A percentile compares a stretch with the other conserved stretches of the same genome.
phyloP scores from a whole-genome alignment of 306 rosid genomes.

The Abrus pulchellus region DNA sequence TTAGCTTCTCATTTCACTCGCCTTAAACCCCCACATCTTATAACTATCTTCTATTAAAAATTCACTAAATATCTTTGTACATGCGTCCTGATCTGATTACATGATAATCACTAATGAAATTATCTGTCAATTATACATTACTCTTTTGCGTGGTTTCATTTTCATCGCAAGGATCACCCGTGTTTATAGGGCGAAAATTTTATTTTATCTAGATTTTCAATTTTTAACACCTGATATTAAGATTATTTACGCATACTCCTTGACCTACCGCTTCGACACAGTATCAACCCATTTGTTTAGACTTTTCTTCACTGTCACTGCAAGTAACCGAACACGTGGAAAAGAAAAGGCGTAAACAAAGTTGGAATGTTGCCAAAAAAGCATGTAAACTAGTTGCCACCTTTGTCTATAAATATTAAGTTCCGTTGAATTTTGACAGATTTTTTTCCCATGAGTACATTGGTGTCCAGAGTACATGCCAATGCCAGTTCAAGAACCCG shows the following conservation, averaged over 20 bases:
- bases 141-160: not conserved
- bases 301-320: not conserved
- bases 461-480: conserved; percentile 37
- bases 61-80: not conserved
- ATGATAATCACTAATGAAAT: not conserved
- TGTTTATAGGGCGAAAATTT: not conserved
- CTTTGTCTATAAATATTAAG: not conserved
- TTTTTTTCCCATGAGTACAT: not conserved
- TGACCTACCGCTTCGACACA: not conserved
- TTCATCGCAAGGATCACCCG: not conserved
- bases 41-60: not conserved
- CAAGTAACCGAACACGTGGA: not conserved
- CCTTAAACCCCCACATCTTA: not conserved
- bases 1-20: not conserved
- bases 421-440: conserved; percentile 38
- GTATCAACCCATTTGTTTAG: not conserved
- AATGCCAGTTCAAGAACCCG: conserved; percentile 33
- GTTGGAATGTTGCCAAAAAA: not conserved
- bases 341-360: not conserved
- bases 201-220: not conserved
- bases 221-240: not conserved
- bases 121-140: not conserved
- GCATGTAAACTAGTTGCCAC: conserved; percentile 4
- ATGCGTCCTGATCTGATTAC: not conserved
- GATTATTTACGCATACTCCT: not conserved